phyloP scores from a whole-genome alignment of 2,329 filamentous ascomycete genomes.

The Claviceps pazoutovae region DNA sequence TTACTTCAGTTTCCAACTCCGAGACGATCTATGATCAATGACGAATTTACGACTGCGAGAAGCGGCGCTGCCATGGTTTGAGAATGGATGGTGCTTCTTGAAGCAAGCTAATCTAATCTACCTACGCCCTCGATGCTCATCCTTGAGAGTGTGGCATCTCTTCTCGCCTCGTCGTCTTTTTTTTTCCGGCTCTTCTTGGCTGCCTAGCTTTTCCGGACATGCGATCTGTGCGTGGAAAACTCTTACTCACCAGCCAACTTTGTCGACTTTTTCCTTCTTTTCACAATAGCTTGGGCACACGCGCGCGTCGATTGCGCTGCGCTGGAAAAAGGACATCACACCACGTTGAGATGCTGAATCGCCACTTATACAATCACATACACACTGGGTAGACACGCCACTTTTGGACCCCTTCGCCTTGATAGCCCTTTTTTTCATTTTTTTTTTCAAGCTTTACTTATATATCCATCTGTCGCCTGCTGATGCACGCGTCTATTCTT shows the following conservation, averaged over 20 bases:
- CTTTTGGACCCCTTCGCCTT: not conserved
- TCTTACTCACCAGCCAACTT: conserved; percentile 3
- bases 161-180: not conserved
- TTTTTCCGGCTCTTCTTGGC: not conserved
- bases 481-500: not conserved
- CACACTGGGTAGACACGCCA: conserved; percentile 9
- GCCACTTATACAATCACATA: conserved; percentile 2
- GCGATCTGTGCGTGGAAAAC: conserved; percentile 5
- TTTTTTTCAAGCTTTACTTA: not conserved
- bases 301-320: conserved; percentile 18
- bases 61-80: not conserved
- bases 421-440: not conserved
- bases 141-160: not conserved
- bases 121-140: not conserved
- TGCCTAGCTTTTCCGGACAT: not conserved
- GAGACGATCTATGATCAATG: conserved; percentile 9
- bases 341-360: conserved; percentile 2
- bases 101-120: too few relatives aligned
- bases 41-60: conserved; percentile 6
- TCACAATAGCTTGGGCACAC: conserved; percentile 9
- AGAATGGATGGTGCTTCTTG: too few relatives aligned
- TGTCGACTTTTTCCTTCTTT: conserved; percentile 11
- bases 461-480: not conserved
- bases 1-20: not conserved
- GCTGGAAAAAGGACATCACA: conserved; percentile 5